Base-by-base conservation (phyloP, 176 grass and related monocot genomes). In the Carex kokanica region DNA sequence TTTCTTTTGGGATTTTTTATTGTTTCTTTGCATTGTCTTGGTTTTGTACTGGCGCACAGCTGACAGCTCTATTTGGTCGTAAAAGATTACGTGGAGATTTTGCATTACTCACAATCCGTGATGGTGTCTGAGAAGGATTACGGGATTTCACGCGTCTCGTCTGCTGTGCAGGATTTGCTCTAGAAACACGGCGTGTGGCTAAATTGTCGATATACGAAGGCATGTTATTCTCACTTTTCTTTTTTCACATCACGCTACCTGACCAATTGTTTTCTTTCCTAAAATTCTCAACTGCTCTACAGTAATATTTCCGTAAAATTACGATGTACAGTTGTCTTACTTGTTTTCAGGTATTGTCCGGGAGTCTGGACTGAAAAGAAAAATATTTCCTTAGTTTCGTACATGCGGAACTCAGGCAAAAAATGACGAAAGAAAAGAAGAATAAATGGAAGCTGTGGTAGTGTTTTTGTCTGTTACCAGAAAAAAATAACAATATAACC, bases 171-270 rank as follows among this genome's bases (percentile, higher is more conserved):
- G 88, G 43, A 24, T 80, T 64, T 58, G 73, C 75, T 68, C 85
- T 85, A 74, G 41, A 81, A 90, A 87, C 84, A 69, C 88, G 85
- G 81, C 86, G 63, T 82, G 74, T 70, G 75, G 78, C 49, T 29
- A 0, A 18, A 51, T 51, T 31, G 14, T 55, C 32, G 49, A 32
- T 29, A 6, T 55, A 32, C 9, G 51, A 78, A 54, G 49, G 29
- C 13, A 78, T 78, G 73, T 32, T 54, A 78, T 29, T 56, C 5
- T 31, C 73, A 78, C 73, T 18, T 9, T 0, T 2, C 0, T 3
- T 54, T 55, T 10, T 78, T 78, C 13, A 78, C 73, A 32, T 78
- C 31, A 78, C 11, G 2, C 9, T 56, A 78, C 24, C 49, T 78
- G 25, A 17, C 73, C 49, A 78, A 56, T 78, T 3, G 23, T 9